Base-by-base conservation (phyloP, 768 basidiomycete species). In the Pholiota microspora region DNA sequence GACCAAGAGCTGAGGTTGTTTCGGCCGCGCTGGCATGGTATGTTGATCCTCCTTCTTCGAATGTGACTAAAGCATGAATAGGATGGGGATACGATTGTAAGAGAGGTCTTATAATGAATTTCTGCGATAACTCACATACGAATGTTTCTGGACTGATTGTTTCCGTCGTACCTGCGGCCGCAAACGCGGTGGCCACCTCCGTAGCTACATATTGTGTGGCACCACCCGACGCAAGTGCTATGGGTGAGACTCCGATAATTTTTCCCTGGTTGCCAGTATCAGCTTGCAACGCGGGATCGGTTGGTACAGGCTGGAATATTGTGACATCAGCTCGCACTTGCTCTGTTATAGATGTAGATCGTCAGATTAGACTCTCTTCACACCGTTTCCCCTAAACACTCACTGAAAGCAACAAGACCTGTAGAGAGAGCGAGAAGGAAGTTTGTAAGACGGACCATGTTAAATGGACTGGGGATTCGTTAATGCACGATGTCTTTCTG, bases 121-220 rank as follows among this genome's bases (percentile, higher is more conserved):
- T n/a, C n/a, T n/a, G n/a, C n/a, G n/a, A n/a, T n/a, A 31, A 31
- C 12, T 31, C 29, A 31, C 7, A 31, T 31, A 12, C 29, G 29
- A 31, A 12, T 31, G 12, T n/a, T n/a, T n/a, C n/a, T 40, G 38
- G 38, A 10, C 18, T 40, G 16, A 40, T 21, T 21, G 38, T 40
- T 23, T 16, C 3, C 5, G 38, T 40, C 4, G 16, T 18, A 4
- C n/a, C 36, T 21, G 5, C 38, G 6, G 10, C 2, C 10, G 38
- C 38, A 23, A 21, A 16, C 9, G 16, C 38, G 3, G 18, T 23
- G 15, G 38, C 52, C 3, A 53, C 42, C 23, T 45, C 45, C 4
- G 44, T 53, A 18, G 25, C 45, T n/a, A 35, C 45, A 18, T 53
- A 53, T 35, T n/a, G 29, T 21, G 45, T 53, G 7, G 45, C 44